These are phyloP conservation scores for Leishmania martiniquensis DNA, from an alignment of 208 protist species.

Conservation along the genomic window DNA sequence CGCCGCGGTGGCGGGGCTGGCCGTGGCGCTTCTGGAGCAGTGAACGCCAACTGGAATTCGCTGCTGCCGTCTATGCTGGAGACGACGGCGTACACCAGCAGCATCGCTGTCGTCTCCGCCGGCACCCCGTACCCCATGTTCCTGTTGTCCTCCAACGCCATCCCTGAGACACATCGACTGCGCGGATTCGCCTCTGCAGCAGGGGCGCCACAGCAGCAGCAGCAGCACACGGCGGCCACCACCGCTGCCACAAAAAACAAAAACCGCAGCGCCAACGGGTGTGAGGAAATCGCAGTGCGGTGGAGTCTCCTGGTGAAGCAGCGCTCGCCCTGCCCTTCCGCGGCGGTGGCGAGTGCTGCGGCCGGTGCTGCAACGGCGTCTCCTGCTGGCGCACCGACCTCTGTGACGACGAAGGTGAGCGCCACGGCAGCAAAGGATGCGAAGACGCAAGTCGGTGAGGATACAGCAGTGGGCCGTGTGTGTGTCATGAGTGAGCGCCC, in stretches of 20 bases:
- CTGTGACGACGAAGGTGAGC: neutral
- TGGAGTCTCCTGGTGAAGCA: conserved; percentile 30
- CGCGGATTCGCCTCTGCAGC: conserved; percentile 19
- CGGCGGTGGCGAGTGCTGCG: neutral
- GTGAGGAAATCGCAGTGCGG: conserved; percentile 30
- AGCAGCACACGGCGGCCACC: neutral
- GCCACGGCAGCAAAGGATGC: neutral
- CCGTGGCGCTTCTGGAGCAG: neutral
- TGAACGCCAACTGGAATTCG: conserved; percentile 3
- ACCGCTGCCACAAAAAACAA: conserved; percentile 23
- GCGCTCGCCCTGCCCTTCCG: neutral
- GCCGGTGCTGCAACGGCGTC: neutral
- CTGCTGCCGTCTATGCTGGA: conserved; percentile 9
- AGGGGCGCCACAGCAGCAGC: neutral
- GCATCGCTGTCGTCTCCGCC: conserved; percentile 19
- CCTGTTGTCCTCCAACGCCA: conserved; percentile 27
- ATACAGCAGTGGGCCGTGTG: neutral
- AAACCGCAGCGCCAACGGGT: conserved; percentile 33
- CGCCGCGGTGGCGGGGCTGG: conserved; percentile 1
- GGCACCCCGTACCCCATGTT: conserved; percentile 32
- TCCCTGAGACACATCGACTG: conserved; percentile 32
- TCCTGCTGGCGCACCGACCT: neutral
- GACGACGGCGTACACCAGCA: conserved; percentile 19
- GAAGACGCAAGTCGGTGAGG: neutral
- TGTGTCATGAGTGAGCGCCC: neutral